Base-by-base conservation (phyloP, 2,329 filamentous ascomycete genomes). In the Aureobasidium sp. region DNA sequence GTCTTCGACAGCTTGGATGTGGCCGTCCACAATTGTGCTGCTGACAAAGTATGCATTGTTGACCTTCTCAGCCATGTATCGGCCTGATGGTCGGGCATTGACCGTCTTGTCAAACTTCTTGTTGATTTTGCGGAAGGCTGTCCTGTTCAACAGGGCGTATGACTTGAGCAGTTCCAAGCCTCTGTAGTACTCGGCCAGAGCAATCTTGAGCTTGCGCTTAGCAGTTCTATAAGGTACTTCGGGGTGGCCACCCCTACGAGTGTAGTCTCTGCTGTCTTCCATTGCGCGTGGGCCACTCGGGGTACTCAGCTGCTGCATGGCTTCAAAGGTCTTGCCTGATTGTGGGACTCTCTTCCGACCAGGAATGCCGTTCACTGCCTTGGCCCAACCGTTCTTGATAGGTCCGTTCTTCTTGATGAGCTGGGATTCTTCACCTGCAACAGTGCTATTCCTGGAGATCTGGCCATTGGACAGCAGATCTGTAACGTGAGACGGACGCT, bases 21-120 rank as follows among this genome's bases (percentile, higher is more conserved):
- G 85, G 9, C 83, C 83, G 66, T 97, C 93, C 0, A 96, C 78
- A 2, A 90, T 81, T 63, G 95, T 89, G 72, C 91, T 96, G 71
- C 90, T 88, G 44, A 97, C 93, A 70, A 99, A 99, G 82, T 90
- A 91, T 1, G 92, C 84, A 66, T 88, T 87, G 77, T 90, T 93
- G 68, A 99, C 91, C 71, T 93, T 93, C 68, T 97, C 92, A 36
- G 87, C 87, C 84, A 97, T 89, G 74, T 93, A 97, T 31, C 88
- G 84, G 70, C 89, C 83, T 0, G 87, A 83, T 0, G 90, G 90
- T 12, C 88, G 84, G 44, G 91, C 87, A 68, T 91, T 85, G 62
- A 91, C 85, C 2, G 88, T 85, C 77, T 97, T 99, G 80, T 97
- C 92, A 72, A 95, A 97, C 75, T 99, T 99, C 75, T 99, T 99